Conservation (phyloP, 2,329 filamentous ascomycete species). For the Cercospora sesami region DNA sequence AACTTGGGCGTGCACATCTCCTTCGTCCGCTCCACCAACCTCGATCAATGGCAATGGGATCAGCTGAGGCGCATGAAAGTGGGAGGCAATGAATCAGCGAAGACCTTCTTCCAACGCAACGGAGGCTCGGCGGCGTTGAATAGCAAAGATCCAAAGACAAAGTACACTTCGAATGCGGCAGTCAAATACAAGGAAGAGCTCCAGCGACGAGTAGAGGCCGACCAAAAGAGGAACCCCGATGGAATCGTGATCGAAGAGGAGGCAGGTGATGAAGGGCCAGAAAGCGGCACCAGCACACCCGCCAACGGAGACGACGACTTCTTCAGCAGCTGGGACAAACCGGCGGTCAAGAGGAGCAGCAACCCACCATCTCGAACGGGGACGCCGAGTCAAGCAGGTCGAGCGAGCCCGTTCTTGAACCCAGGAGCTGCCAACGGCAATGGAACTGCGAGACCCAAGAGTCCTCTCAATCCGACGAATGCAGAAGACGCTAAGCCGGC, state of each 20-base stretch:
- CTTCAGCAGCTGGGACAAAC: slow-evolving; percentile 99
- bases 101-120: slow-evolving; percentile 97
- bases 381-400: slow-evolving; percentile 73
- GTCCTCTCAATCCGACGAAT: slow-evolving; percentile 66
- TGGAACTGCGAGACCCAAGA: slow-evolving; percentile 68
- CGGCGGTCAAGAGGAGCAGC: slow-evolving; percentile 91
- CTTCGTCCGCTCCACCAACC: slow-evolving; percentile 96
- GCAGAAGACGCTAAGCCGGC: slow-evolving; percentile 56
- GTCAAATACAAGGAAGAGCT: slow-evolving; percentile 98
- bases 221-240: slow-evolving; percentile 80
- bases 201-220: slow-evolving; percentile 77
- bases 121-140: slow-evolving; percentile 90
- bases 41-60: slow-evolving; percentile 99
- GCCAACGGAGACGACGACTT: slow-evolving; percentile 82
- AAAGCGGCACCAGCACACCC: slow-evolving; percentile 67
- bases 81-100: slow-evolving; percentile 95
- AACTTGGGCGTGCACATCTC: slow-evolving; percentile 99
- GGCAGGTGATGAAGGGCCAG: slow-evolving; percentile 47
- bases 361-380: slow-evolving; percentile 87
- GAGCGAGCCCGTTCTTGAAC: slow-evolving; percentile 87
- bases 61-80: slow-evolving; percentile 97
- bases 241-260: slow-evolving; percentile 84
- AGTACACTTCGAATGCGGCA: slow-evolving; percentile 91
- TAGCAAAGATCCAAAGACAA: slow-evolving; percentile 95
- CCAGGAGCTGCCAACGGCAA: slow-evolving; percentile 63